These are phyloP conservation scores for Pseudogymnoascus sp. DNA, from an alignment of 2,329 filamentous ascomycete genomes.

Conservation along the genomic window DNA sequence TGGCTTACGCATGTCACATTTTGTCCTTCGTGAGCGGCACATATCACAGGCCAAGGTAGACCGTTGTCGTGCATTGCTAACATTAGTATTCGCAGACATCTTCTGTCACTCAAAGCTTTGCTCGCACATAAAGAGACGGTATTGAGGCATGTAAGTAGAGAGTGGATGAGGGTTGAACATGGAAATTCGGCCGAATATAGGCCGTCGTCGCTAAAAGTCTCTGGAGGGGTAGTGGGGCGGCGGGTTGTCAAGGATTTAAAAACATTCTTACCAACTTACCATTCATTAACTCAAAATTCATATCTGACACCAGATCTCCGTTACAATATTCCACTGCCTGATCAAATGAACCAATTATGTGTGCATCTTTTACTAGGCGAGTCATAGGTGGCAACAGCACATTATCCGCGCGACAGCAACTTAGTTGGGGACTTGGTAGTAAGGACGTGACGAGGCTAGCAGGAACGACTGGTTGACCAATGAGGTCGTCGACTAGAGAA, in stretches of 20 bases:
- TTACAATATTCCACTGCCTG: background rate
- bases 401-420: background rate
- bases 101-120: background rate
- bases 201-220: background rate
- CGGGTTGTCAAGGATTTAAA: background rate
- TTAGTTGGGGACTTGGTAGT: background rate
- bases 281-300: background rate
- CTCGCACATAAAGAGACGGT: background rate
- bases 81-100: background rate
- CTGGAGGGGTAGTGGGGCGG: background rate
- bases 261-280: background rate
- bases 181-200: background rate
- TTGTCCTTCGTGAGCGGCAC: conserved; percentile 20
- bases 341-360: background rate
- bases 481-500: background rate
- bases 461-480: background rate
- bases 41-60: conserved; percentile 18
- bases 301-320: background rate
- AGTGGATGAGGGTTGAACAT: background rate
- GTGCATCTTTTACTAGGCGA: background rate
- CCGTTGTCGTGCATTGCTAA: conserved; percentile 9
- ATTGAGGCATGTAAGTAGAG: background rate
- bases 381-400: background rate
- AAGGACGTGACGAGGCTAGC: background rate
- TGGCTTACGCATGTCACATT: conserved; percentile 21